Percentiles rank a stretch among this genome's conserved stretches.
Conservation (phyloP, 2,329 filamentous ascomycete genomes). For the Pyrenochaeta sp. region DNA sequence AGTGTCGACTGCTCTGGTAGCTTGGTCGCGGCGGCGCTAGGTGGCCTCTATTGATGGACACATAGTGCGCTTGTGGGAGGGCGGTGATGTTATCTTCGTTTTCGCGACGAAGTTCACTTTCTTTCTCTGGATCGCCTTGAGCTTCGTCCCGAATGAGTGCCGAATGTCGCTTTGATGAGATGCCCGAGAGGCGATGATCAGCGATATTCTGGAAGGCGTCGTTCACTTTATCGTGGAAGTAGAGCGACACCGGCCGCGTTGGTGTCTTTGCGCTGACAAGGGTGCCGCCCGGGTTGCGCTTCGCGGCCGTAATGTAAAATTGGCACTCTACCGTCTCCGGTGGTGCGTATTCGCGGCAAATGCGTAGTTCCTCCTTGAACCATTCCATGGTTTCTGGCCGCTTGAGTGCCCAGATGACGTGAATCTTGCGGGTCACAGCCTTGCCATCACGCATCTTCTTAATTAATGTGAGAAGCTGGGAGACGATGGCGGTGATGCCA, state of each 20-base stretch:
- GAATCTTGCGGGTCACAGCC: conserved; percentile 87
- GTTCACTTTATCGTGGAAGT: conserved; percentile 87
- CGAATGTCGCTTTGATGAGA: conserved; percentile 71
- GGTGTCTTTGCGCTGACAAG: conserved; percentile 61
- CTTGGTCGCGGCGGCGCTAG: conserved; percentile 49
- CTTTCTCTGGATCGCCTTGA: conserved; percentile 77
- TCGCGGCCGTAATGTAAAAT: conserved; percentile 88
- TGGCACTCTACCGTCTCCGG: conserved; percentile 90
- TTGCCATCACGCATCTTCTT: conserved; percentile 96
- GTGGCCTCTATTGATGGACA: conserved; percentile 47
- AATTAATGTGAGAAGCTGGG: conserved; percentile 90
- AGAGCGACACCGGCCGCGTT: conserved; percentile 70
- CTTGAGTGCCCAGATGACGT: conserved; percentile 94
- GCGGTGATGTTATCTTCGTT: conserved; percentile 86
- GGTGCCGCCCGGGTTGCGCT: conserved; percentile 61
- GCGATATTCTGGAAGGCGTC: conserved; percentile 87
- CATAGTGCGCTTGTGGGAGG: conserved; percentile 67
- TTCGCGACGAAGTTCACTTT: conserved; percentile 80
- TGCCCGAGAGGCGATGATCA: conserved; percentile 66
- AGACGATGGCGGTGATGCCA: conserved; percentile 92
- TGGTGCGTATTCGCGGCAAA: conserved; percentile 88
- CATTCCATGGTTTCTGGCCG: conserved; percentile 93
- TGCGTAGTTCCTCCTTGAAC: conserved; percentile 94
- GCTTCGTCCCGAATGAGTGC: conserved; percentile 84
- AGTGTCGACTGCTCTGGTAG: conserved; percentile 26